These are phyloP conservation scores for Eleusine indica DNA, from an alignment of 176 grass and related monocot genomes.

Conservation along the genomic window DNA sequence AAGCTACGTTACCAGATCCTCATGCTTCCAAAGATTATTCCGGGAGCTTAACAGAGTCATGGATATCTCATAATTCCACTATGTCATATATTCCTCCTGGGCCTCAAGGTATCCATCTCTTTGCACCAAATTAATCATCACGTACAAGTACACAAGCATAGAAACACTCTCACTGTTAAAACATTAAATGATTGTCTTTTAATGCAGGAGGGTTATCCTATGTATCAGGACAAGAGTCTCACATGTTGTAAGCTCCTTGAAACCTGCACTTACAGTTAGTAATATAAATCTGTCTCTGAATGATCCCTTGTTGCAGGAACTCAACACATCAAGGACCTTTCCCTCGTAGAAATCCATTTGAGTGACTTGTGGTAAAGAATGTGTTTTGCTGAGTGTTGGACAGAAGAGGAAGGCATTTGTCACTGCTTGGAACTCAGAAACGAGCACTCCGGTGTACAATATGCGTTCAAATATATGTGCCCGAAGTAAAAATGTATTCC, in stretches of 20 bases:
- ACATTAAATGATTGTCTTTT: constrained; percentile 34
- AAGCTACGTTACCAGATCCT: constrained; percentile 63
- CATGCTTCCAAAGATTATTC: constrained; percentile 46
- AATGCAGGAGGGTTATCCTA: constrained; percentile 63
- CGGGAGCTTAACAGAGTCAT: constrained; percentile 44
- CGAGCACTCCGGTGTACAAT: not conserved
- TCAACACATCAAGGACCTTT: constrained; percentile 60
- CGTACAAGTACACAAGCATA: not conserved
- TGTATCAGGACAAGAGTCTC: constrained; percentile 46
- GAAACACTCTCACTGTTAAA: constrained; percentile 7
- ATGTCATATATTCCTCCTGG: constrained; percentile 51
- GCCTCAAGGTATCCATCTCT: constrained; percentile 55
- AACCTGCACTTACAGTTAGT: constrained; percentile 14
- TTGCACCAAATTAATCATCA: not conserved
- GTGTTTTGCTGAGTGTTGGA: not conserved
- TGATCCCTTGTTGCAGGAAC: constrained; percentile 52
- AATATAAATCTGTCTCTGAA: constrained; percentile 19
- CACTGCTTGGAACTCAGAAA: not conserved
- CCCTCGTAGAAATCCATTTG: constrained; percentile 81
- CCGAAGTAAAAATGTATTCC: too few relatives aligned
- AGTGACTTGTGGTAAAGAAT: constrained; percentile 37
- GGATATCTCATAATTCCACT: constrained; percentile 61
- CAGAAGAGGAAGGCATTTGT: not conserved
- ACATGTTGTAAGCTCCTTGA: constrained; percentile 65
- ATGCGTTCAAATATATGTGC: not conserved